Base-by-base conservation (phyloP, 495 filamentous ascomycete species). In the Aspergillus biplanus region DNA sequence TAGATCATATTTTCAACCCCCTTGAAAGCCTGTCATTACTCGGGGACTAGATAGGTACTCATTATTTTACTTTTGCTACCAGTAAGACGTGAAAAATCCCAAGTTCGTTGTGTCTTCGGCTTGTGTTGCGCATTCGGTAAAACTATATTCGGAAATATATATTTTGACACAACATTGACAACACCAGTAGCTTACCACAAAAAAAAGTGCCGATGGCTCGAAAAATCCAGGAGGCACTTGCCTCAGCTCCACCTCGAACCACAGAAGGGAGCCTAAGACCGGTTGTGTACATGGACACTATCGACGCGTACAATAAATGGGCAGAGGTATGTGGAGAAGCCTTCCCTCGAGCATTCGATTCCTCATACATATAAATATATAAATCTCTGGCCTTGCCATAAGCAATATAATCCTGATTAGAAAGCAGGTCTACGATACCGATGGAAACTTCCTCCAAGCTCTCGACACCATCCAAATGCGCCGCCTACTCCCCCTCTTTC, bases 401-500 rank as follows among this genome's bases (percentile, higher is more conserved):
- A 4, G 3, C 2, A 6, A 44, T 13, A 11, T 44, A 44, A 44
- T 11, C 16, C 39, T 5, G 39, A 7, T 27, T 8, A 31, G 50
- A 44, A 35, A 15, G 49, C 54, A 80, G 70, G 77, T 86, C 62
- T 92, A 92, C 73, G 89, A 92, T 68, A 86, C 80, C 46, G 88
- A 92, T 62, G 85, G 85, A 32, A 92, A 92, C 70, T 89, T 91
- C 70, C 79, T 92, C 2, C 90, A 92, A 75, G 82, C 82, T 6
- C 78, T 90, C 35, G 90, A 92, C 68, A 85, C 84, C 35, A 68
- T 84, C 42, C 82, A 88, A 69, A 80, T 90, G 68, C 66, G 64
- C 11, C 61, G 68, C 1, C 67, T 89, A 1, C 77, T 92, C 31
- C 87, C 88, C 3, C 58, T 63, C 0, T 82, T 90, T 56, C 67